phyloP scores from a whole-genome alignment of 495 filamentous ascomycete species.

The Bathelium albidoporum region DNA sequence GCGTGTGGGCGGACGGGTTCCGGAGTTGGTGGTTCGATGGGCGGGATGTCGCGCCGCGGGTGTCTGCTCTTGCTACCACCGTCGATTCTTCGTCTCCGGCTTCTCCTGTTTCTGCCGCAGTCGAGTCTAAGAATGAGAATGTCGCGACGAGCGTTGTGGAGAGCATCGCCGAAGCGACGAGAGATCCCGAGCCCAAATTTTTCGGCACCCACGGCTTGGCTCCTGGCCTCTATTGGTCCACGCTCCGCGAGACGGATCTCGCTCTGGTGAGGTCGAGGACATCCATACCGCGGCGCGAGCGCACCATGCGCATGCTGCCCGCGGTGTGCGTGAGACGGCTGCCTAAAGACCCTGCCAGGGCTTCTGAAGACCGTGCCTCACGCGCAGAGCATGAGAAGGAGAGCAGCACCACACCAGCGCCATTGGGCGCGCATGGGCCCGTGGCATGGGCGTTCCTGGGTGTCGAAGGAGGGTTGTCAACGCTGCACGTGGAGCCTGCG shows the following conservation, averaged over 20 bases:
- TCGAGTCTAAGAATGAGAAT: background rate
- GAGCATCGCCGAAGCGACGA: background rate
- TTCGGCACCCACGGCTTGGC: slow-evolving; percentile 10
- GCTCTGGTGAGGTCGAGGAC: slow-evolving; percentile 14
- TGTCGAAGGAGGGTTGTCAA: slow-evolving; percentile 25
- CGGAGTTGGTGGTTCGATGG: background rate
- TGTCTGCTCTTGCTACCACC: background rate
- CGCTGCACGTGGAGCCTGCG: slow-evolving; percentile 25
- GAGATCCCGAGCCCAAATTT: background rate
- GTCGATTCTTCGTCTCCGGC: background rate
- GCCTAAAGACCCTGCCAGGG: background rate
- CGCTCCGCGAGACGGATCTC: slow-evolving; percentile 6
- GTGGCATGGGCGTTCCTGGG: slow-evolving; percentile 33
- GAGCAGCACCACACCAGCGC: too few relatives aligned
- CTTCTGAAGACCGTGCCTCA: background rate
- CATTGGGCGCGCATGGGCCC: background rate
- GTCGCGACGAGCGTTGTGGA: background rate
- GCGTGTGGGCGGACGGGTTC: background rate
- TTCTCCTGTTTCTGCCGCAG: background rate
- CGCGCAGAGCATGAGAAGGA: background rate
- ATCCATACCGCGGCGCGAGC: slow-evolving; percentile 17
- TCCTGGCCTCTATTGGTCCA: slow-evolving; percentile 12
- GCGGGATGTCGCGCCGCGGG: background rate
- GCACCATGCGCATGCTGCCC: slow-evolving; percentile 16
- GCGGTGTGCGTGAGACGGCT: background rate